Evolutionary conservation across 176 grass and related monocot species (phyloP).

Genomic region (Saccharum officinarum): DNA sequence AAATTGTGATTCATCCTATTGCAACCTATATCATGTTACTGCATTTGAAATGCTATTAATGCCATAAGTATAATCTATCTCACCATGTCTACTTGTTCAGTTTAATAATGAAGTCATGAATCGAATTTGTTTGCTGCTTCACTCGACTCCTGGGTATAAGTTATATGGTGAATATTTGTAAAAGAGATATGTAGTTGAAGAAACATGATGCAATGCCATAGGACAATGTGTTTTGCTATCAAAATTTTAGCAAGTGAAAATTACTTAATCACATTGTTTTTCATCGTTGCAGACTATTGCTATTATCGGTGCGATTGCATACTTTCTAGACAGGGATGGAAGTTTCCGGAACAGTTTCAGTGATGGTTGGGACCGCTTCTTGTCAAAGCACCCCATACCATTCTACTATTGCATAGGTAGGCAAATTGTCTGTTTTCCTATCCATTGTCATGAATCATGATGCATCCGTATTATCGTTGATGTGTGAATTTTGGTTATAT

Average conservation of each 20-base stretch:
- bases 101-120: not conserved
- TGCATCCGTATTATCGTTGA: not conserved
- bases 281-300: constrained; percentile 65
- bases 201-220: not conserved
- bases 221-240: not conserved
- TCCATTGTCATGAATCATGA: constrained; percentile 4
- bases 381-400: constrained; percentile 93
- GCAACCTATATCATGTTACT: no score
- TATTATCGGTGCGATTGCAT: constrained; percentile 74
- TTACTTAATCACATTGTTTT: not conserved
- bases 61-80: not conserved
- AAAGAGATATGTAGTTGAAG: not conserved
- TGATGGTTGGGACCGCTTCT: constrained; percentile 90
- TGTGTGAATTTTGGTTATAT: not conserved
- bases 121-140: not conserved
- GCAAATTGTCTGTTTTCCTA: not conserved
- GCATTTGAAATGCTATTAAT: no score
- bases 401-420: constrained; percentile 99
- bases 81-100: not conserved
- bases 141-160: not conserved
- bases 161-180: not conserved
- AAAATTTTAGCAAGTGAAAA: not conserved
- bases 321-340: constrained; percentile 89
- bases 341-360: constrained; percentile 90
- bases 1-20: no score